Conservation (phyloP, 2,329 filamentous ascomycete species). For the Metarhizium guizhouense region DNA sequence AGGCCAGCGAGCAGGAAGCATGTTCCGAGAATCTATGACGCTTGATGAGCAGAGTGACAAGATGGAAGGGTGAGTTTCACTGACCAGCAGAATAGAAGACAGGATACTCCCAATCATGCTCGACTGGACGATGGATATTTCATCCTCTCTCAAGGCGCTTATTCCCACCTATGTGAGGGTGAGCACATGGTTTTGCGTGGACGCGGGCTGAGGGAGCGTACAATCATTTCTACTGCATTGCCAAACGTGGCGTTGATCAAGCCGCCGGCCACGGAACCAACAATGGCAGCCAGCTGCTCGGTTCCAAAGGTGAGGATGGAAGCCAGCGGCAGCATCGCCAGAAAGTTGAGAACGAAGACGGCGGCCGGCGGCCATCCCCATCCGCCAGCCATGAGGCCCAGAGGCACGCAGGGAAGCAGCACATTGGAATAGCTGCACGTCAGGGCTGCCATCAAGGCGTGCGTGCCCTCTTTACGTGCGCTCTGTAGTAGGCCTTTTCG, state of each 20-base stretch:
- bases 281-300: conserved; percentile 45
- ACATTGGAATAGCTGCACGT: conserved; percentile 32
- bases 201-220: conserved; percentile 23
- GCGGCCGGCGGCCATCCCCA: conserved; percentile 32
- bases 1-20: conserved; percentile 10
- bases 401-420: conserved; percentile 54
- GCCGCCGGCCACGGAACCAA: conserved; percentile 51
- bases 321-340: conserved; percentile 51
- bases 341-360: conserved; percentile 50
- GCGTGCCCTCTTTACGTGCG: conserved; percentile 1
- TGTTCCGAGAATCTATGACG: conserved; percentile 7
- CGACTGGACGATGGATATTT: conserved; percentile 9
- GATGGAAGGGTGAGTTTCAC: background rate
- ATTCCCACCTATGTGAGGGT: conserved; percentile 3
- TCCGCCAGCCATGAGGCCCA: conserved; percentile 48
- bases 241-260: conserved; percentile 54
- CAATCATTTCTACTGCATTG: conserved; percentile 54
- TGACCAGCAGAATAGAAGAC: conserved; percentile 5
- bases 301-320: conserved; percentile 50
- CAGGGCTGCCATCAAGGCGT: conserved; percentile 6
- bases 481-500: background rate
- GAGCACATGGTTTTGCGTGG: background rate
- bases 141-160: conserved; percentile 5
- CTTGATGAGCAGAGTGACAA: background rate
- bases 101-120: conserved; percentile 12